phyloP scores from a whole-genome alignment of 306 rosid genomes.

The Glycine soja region DNA sequence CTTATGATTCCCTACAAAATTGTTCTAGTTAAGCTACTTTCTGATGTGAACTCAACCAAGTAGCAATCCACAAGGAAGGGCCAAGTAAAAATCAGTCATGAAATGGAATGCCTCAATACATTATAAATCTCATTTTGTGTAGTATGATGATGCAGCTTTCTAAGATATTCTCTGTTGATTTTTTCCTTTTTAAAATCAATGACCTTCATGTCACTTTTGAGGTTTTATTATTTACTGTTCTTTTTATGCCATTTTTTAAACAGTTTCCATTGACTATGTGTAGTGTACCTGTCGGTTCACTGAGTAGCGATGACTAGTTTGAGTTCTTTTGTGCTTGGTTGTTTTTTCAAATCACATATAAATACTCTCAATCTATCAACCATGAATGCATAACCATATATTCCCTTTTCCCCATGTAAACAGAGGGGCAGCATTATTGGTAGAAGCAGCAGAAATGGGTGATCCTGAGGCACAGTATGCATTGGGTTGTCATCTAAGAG shows the following conservation, averaged over 20 bases:
- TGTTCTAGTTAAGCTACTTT: constrained; percentile 11
- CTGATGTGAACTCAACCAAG: constrained; percentile 12
- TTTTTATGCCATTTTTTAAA: not conserved
- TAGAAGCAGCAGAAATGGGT: constrained; percentile 97
- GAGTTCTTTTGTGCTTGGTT: not conserved
- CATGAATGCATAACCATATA: not conserved
- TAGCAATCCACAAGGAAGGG: constrained; percentile 3
- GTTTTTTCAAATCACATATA: not conserved
- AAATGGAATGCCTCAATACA: constrained; percentile 6
- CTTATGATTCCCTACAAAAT: constrained; percentile 1
- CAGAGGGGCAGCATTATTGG: constrained; percentile 89
- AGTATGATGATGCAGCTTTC: constrained; percentile 16
- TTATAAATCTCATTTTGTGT: constrained; percentile 8
- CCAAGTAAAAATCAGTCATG: not conserved
- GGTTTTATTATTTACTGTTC: constrained; percentile 9
- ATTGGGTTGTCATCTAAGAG: constrained; percentile 82
- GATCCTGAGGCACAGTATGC: constrained; percentile 90
- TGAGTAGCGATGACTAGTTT: constrained; percentile 1
- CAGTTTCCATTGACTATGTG: not conserved
- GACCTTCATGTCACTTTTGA: not conserved
- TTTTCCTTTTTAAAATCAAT: not conserved
- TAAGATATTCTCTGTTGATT: not conserved
- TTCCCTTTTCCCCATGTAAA: constrained; percentile 29
- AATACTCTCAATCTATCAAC: constrained; percentile 8
- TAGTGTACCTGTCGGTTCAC: not conserved